Evolutionary conservation across 2,329 filamentous ascomycete genomes (phyloP).

Genomic region (Camillea tinctor): DNA sequence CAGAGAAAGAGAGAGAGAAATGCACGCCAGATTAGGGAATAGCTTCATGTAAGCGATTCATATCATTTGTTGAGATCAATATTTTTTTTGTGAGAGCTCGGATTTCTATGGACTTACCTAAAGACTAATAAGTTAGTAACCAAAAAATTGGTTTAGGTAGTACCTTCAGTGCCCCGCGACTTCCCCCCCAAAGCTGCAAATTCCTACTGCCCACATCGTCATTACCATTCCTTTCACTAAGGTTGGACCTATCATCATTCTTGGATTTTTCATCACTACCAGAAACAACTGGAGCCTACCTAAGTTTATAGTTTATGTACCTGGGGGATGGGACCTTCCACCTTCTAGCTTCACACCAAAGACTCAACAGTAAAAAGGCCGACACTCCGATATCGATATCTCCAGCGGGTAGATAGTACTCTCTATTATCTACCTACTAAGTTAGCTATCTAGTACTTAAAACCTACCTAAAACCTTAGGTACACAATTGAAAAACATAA

Average conservation of each 20-base stretch:
- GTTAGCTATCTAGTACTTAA: no score
- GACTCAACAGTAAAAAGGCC: no score
- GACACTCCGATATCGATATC: neutral
- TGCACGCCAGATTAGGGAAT: neutral
- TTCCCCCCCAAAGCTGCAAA: neutral
- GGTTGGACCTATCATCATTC: neutral
- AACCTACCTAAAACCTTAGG: neutral
- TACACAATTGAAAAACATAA: neutral
- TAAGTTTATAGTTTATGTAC: no score
- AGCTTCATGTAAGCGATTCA: neutral
- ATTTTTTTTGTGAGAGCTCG: neutral
- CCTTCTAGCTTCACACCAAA: no score
- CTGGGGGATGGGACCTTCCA: no score
- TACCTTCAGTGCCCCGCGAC: neutral
- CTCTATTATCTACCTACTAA: no score
- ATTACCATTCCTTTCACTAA: neutral
- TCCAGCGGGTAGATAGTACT: no score
- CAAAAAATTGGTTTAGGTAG: neutral
- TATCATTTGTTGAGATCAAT: neutral
- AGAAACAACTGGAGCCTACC: neutral
- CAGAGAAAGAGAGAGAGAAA: neutral
- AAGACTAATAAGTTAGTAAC: no score
- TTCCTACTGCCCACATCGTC: neutral
- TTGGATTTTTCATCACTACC: neutral
- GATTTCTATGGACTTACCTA: no score